These are phyloP conservation scores for Babesia sp. DNA, from an alignment of 169 alveolate genomes.

Conservation along the genomic window DNA sequence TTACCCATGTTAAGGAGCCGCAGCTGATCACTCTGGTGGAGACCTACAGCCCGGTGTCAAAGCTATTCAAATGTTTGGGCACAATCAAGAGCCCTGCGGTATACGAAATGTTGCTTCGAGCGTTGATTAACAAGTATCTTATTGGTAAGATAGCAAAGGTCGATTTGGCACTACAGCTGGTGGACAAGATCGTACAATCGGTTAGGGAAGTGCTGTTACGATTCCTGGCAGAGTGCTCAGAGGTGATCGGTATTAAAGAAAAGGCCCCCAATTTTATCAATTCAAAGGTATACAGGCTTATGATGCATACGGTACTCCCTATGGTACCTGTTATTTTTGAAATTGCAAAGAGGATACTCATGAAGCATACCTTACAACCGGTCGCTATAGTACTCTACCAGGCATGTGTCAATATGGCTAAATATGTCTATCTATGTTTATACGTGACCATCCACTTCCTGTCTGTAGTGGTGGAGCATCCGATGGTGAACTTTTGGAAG, in stretches of 20 bases:
- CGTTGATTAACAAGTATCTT: slow-evolving; percentile 22
- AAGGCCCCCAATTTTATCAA: background rate
- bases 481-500: slow-evolving; percentile 19
- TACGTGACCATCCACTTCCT: slow-evolving; percentile 13
- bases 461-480: background rate
- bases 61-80: slow-evolving; percentile 25
- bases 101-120: slow-evolving; percentile 11
- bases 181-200: slow-evolving; percentile 15
- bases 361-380: slow-evolving; percentile 9
- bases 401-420: slow-evolving; percentile 25
- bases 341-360: background rate
- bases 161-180: slow-evolving; percentile 16
- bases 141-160: background rate
- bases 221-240: slow-evolving; percentile 11
- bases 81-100: slow-evolving; percentile 31
- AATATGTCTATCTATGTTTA: slow-evolving; percentile 12
- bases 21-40: slow-evolving; percentile 19
- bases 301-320: slow-evolving; percentile 5
- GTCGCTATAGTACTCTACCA: slow-evolving; percentile 22
- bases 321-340: slow-evolving; percentile 24
- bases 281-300: slow-evolving; percentile 7
- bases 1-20: slow-evolving; percentile 32
- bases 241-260: background rate
- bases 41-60: slow-evolving; percentile 28
- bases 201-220: slow-evolving; percentile 6